Percentiles rank a stretch among this genome's conserved stretches.
phyloP scores from a whole-genome alignment of 2,329 filamentous ascomycete genomes.

The Metarhizium album region DNA sequence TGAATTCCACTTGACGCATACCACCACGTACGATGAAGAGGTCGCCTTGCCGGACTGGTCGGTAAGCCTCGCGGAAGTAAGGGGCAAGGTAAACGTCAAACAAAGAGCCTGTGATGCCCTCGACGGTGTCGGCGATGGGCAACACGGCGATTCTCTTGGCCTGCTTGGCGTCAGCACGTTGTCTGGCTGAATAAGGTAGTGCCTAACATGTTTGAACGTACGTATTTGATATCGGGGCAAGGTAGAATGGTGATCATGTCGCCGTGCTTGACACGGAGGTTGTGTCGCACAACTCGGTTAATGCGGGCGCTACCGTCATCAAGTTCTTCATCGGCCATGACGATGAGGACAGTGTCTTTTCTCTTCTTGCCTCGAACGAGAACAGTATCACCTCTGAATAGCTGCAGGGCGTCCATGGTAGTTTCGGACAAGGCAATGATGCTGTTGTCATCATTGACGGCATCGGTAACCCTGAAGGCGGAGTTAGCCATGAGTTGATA shows the following conservation, averaged over 20 bases:
- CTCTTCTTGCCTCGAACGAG: slow-evolving; percentile 99
- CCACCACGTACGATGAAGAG: slow-evolving; percentile 94
- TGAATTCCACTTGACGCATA: slow-evolving; percentile 99
- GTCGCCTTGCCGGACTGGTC: slow-evolving; percentile 93
- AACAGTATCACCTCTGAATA: slow-evolving; percentile 97
- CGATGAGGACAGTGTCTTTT: slow-evolving; percentile 97
- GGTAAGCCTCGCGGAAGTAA: slow-evolving; percentile 98
- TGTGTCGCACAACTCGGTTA: slow-evolving; percentile 97
- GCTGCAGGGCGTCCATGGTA: slow-evolving; percentile 95
- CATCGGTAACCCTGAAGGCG: slow-evolving; percentile 79
- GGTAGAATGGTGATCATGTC: slow-evolving; percentile 96
- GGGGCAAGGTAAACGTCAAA: slow-evolving; percentile 99
- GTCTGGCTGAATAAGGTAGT: background rate
- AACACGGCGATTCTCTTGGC: slow-evolving; percentile 98
- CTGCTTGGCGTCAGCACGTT: slow-evolving; percentile 31
- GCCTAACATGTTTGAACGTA: slow-evolving; percentile 36
- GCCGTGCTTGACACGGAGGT: slow-evolving; percentile 95
- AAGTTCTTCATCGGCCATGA: slow-evolving; percentile 92
- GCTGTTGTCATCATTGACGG: slow-evolving; percentile 98
- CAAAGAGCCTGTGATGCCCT: slow-evolving; percentile 92
- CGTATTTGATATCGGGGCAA: slow-evolving; percentile 99
- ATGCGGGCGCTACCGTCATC: slow-evolving; percentile 95
- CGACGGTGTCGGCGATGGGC: slow-evolving; percentile 94
- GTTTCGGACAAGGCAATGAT: slow-evolving; percentile 97
- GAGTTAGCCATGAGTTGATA: background rate